Percentiles rank a stretch among this genome's conserved stretches.
Evolutionary conservation across 202 grass and related monocot species (phyloP).

Genomic region (Panicum virgatum): DNA sequence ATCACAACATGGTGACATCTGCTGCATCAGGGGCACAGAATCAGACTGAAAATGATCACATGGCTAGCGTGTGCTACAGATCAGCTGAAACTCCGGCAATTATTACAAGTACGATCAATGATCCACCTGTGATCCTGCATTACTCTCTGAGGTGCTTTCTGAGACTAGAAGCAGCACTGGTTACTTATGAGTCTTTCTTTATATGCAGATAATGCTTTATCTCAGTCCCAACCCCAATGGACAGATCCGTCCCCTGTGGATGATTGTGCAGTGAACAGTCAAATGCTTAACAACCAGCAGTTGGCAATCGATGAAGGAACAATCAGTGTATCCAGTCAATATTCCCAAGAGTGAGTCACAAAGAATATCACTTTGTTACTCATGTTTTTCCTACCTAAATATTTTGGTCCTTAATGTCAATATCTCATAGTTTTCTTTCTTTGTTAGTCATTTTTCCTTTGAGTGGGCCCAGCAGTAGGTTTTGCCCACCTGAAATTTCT

Average conservation of each 20-base stretch:
- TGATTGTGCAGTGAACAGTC: constrained; percentile 53
- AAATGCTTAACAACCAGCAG: constrained; percentile 55
- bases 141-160: constrained; percentile 24
- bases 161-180: constrained; percentile 20
- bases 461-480: background rate
- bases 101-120: constrained; percentile 43
- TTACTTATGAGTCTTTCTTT: constrained; percentile 23
- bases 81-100: constrained; percentile 45
- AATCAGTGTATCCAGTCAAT: constrained; percentile 75
- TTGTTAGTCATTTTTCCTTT: background rate
- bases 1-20: constrained; percentile 46
- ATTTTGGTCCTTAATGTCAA: background rate
- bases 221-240: constrained; percentile 61
- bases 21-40: constrained; percentile 50
- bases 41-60: constrained; percentile 47
- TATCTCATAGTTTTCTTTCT: background rate
- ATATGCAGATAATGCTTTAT: constrained; percentile 53
- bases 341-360: constrained; percentile 79
- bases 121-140: constrained; percentile 20
- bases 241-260: constrained; percentile 44
- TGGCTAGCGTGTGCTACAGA: constrained; percentile 54
- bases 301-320: constrained; percentile 88
- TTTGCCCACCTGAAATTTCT: background rate
- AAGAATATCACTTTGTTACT: constrained; percentile 21
- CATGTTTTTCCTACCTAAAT: background rate